phyloP scores from a whole-genome alignment of 2,329 filamentous ascomycete genomes.

The Fusarium sp. region DNA sequence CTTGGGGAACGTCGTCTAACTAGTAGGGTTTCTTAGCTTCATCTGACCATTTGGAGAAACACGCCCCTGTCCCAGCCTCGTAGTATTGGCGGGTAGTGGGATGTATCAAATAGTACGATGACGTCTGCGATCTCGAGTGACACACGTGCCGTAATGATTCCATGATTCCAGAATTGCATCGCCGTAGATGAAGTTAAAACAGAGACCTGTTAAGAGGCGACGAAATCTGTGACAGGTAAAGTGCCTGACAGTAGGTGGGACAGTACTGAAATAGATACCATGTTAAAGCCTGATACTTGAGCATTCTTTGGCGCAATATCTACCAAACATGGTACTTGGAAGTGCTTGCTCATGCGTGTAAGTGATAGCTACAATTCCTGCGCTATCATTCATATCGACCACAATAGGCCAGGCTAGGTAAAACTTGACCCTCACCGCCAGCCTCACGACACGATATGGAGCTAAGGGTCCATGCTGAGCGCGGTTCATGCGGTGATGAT shows the following conservation, averaged over 20 bases:
- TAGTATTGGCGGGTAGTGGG: neutral
- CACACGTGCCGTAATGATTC: conserved; percentile 11
- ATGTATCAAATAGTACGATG: conserved; percentile 4
- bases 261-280: neutral
- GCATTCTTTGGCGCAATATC: neutral
- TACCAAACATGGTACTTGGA: neutral
- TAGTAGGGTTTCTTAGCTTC: conserved; percentile 11
- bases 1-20: neutral
- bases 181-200: neutral
- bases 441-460: conserved; percentile 1
- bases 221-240: neutral
- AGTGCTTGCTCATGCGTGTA: conserved; percentile 14
- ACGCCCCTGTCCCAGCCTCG: conserved; percentile 3
- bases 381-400: neutral
- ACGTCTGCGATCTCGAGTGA: conserved; percentile 11
- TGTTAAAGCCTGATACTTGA: neutral
- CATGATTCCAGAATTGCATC: neutral
- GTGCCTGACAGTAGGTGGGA: neutral
- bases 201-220: neutral
- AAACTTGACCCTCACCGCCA: conserved; percentile 16
- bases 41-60: neutral
- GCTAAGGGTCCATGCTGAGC: conserved; percentile 9
- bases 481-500: conserved; percentile 20
- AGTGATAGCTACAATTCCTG: conserved; percentile 2
- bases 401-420: neutral